A percentile compares a stretch with the other conserved stretches of the same genome.
phyloP scores from a whole-genome alignment of 306 rosid species.

The Crataegus laevigata region DNA sequence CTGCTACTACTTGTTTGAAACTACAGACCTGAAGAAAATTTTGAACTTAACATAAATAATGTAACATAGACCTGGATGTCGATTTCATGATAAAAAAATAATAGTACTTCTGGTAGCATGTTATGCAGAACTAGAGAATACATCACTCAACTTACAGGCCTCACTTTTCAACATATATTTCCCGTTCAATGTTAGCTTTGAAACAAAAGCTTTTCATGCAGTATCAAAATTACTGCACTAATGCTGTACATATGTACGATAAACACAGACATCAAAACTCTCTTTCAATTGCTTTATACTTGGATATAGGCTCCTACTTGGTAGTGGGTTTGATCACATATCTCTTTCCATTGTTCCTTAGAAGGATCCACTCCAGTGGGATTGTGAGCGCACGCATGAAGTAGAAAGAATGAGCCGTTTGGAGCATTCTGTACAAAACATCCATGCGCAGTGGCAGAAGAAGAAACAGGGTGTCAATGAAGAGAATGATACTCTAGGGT shows the following conservation, averaged over 20 bases:
- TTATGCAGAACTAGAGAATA: background rate
- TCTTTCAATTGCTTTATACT: background rate
- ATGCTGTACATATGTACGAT: background rate
- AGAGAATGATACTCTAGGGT: background rate
- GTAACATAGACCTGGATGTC: too few species aligned
- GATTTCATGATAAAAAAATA: too few species aligned
- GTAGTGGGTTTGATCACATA: background rate
- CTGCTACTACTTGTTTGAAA: too few species aligned
- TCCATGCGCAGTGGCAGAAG: conserved; percentile 8
- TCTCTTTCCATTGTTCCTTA: conserved; percentile 87
- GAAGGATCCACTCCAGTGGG: conserved; percentile 98
- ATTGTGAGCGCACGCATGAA: conserved; percentile 99
- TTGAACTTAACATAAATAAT: too few species aligned
- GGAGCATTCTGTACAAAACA: conserved; percentile 74
- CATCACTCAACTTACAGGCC: background rate
- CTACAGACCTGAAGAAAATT: too few species aligned
- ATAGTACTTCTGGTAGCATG: background rate
- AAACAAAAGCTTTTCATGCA: background rate
- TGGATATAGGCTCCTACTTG: too few species aligned
- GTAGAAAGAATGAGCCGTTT: conserved; percentile 80
- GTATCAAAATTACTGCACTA: background rate
- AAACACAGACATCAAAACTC: background rate
- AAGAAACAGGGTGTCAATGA: conserved; percentile 17
- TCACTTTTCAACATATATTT: background rate
- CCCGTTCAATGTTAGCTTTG: background rate